Percentiles rank a stretch among this genome's conserved stretches.
Evolutionary conservation across 768 basidiomycete genomes (phyloP).

Genomic region (Trametes elegans): DNA sequence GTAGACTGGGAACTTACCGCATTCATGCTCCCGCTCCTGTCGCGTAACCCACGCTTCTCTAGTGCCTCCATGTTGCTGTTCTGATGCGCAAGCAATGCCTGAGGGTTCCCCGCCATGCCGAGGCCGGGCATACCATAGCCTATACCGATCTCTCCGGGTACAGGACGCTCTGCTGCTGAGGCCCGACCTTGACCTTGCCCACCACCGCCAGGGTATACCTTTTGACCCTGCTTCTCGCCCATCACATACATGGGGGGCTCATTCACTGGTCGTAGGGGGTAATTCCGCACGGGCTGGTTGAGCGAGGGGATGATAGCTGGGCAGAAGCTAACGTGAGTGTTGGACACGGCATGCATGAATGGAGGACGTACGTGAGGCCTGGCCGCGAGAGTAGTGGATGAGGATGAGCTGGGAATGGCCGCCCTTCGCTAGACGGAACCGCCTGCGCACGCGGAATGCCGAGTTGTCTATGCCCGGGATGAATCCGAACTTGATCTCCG

Average conservation of each 20-base stretch:
- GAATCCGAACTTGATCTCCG: conserved; percentile 74
- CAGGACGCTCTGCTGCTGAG: conserved; percentile 6
- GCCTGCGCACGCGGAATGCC: conserved; percentile 68
- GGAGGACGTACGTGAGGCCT: conserved; percentile 49
- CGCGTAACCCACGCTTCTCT: conserved; percentile 51
- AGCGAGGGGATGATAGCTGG: conserved; percentile 60
- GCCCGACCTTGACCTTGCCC: conserved; percentile 10
- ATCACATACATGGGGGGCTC: conserved; percentile 69
- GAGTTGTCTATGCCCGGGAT: conserved; percentile 61
- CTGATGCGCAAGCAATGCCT: conserved; percentile 72
- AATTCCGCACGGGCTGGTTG: conserved; percentile 62
- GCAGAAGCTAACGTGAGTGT: conserved; percentile 8
- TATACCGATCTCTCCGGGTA: conserved; percentile 15
- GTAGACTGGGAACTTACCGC: conserved; percentile 33
- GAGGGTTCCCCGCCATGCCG: conserved; percentile 35
- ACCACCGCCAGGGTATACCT: conserved; percentile 36
- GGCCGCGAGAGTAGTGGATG: conserved; percentile 74
- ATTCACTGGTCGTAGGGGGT: conserved; percentile 65
- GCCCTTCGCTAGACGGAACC: conserved; percentile 71
- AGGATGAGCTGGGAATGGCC: conserved; percentile 73
- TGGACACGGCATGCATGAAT: conserved; percentile 7
- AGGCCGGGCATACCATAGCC: conserved; percentile 15
- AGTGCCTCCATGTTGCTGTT: conserved; percentile 70
- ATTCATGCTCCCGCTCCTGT: conserved; percentile 41
- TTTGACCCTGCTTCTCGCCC: conserved; percentile 74